Conservation (phyloP, 352 stramenopile species). For the Globisporangium iwayamae region DNA sequence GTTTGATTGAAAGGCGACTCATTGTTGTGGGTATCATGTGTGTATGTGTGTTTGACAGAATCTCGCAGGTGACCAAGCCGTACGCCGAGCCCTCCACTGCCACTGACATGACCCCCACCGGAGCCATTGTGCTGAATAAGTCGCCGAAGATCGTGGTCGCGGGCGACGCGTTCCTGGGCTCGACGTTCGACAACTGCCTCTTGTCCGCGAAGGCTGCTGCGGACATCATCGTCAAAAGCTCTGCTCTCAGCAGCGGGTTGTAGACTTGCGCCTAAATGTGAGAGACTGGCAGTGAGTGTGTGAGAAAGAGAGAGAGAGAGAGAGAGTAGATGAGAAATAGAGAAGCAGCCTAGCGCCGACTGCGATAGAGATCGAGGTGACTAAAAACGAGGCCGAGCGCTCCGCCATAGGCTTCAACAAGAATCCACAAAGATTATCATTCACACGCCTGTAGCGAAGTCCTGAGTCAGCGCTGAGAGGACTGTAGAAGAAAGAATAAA, state of each 20-base stretch:
- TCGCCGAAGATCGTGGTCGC: slow-evolving; percentile 61
- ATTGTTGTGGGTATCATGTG: neutral
- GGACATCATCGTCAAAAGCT: slow-evolving; percentile 16
- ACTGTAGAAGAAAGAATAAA: too few relatives aligned
- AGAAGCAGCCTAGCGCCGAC: neutral
- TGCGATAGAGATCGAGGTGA: too few relatives aligned
- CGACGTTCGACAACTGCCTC: slow-evolving; percentile 68
- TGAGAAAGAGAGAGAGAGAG: neutral
- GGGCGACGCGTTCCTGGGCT: slow-evolving; percentile 66
- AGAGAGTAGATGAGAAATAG: neutral
- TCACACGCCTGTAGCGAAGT: too few relatives aligned
- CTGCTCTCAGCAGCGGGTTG: slow-evolving; percentile 29
- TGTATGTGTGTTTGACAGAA: slow-evolving; percentile 24
- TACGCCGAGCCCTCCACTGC: slow-evolving; percentile 26
- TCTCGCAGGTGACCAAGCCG: slow-evolving; percentile 58
- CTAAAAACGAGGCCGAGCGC: too few relatives aligned
- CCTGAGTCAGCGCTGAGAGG: too few relatives aligned
- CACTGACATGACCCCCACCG: slow-evolving; percentile 7
- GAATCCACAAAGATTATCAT: too few relatives aligned
- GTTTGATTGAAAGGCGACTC: neutral
- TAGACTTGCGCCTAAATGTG: slow-evolving; percentile 13
- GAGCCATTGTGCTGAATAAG: slow-evolving; percentile 35
- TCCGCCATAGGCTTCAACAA: too few relatives aligned
- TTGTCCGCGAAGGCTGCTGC: slow-evolving; percentile 51
- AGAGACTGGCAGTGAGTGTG: neutral